A percentile compares a stretch with the other conserved stretches of the same genome.
Conservation (phyloP, 208 protist genomes). For the Trypanosoma lewisi region DNA sequence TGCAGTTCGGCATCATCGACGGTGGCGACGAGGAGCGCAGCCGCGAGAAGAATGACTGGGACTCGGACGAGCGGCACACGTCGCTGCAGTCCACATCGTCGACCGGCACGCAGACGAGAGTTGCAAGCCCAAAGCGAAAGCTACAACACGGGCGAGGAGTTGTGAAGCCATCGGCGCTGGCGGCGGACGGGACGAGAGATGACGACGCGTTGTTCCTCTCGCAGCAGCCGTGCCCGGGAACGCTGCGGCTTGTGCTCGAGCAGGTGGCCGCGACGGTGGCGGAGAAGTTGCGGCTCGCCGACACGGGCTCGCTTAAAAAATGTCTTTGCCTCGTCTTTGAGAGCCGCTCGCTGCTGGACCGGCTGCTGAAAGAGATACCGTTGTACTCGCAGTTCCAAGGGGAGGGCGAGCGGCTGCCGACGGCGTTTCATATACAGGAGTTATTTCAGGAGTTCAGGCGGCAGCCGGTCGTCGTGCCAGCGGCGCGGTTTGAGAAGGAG, state of each 20-base stretch:
- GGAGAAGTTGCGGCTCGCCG: conserved; percentile 70
- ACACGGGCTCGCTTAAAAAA: conserved; percentile 67
- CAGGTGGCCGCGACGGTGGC: conserved; percentile 56
- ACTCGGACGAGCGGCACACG: conserved; percentile 2
- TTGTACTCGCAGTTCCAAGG: conserved; percentile 58
- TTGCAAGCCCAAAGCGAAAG: not conserved
- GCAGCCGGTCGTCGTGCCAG: conserved; percentile 63
- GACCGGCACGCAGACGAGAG: not conserved
- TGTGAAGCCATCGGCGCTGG: not conserved
- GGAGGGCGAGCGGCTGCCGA: conserved; percentile 24
- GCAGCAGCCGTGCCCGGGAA: conserved; percentile 74
- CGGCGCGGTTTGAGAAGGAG: conserved; percentile 53
- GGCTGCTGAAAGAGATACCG: conserved; percentile 83
- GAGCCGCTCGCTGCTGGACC: conserved; percentile 70
- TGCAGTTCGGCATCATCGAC: conserved; percentile 64
- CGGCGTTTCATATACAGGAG: conserved; percentile 36
- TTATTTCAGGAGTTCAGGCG: conserved; percentile 74
- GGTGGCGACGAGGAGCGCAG: conserved; percentile 11
- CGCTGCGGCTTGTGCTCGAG: conserved; percentile 75
- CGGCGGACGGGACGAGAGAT: not conserved
- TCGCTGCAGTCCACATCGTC: not conserved
- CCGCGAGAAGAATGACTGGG: conserved; percentile 2
- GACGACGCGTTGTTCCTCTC: conserved; percentile 60
- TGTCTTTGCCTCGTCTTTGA: conserved; percentile 83
- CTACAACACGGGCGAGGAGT: not conserved